A percentile compares a stretch with the other conserved stretches of the same genome.
These are phyloP conservation scores for Phytopythium vexans DNA, from an alignment of 352 stramenopile genomes.

Conservation along the genomic window DNA sequence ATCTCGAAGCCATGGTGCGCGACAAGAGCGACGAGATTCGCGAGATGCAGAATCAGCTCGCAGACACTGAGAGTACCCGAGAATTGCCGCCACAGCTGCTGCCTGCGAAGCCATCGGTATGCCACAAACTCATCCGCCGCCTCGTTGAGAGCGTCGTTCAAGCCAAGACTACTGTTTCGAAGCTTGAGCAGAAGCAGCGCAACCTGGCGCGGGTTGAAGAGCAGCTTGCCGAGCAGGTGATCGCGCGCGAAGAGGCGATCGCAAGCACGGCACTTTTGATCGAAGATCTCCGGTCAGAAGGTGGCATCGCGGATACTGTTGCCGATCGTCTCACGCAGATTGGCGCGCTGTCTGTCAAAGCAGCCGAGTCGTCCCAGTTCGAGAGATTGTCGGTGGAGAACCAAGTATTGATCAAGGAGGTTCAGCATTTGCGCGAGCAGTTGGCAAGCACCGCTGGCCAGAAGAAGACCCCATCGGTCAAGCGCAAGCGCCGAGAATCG, in stretches of 20 bases:
- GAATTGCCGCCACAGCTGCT: conserved; percentile 37
- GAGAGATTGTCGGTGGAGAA: too few relatives aligned
- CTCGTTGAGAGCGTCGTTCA: conserved; percentile 39
- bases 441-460: conserved; percentile 12
- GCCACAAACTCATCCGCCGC: conserved; percentile 52
- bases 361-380: too few relatives aligned
- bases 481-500: conserved; percentile 28
- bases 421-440: conserved; percentile 19
- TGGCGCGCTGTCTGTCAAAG: too few relatives aligned
- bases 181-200: conserved; percentile 16
- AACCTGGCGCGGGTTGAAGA: too few relatives aligned
- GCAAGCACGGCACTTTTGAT: too few relatives aligned
- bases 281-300: too few relatives aligned
- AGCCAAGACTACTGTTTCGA: conserved; percentile 23
- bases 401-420: conserved; percentile 6
- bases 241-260: too few relatives aligned
- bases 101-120: conserved; percentile 27
- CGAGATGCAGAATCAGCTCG: conserved; percentile 58
- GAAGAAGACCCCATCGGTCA: conserved; percentile 26
- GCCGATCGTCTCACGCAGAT: too few relatives aligned
- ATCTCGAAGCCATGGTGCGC: conserved; percentile 32
- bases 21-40: conserved; percentile 59
- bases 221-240: too few relatives aligned
- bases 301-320: too few relatives aligned
- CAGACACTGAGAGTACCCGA: conserved; percentile 46